phyloP scores from a whole-genome alignment of 176 grass and related monocot species.

The Zoysia pacifica region DNA sequence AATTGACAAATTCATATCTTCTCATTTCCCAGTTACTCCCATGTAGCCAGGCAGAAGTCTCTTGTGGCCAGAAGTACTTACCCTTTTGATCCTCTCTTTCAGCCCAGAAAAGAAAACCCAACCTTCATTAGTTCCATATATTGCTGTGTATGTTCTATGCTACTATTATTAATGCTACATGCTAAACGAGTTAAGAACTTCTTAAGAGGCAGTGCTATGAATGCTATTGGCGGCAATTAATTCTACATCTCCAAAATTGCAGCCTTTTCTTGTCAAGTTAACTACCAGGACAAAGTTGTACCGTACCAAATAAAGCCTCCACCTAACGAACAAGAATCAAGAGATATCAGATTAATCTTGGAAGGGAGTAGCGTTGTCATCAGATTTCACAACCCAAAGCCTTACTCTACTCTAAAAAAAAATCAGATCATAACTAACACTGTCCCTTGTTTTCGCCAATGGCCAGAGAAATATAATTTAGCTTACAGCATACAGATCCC shows the following conservation, averaged over 20 bases:
- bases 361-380: constrained; percentile 2
- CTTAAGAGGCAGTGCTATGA: too few species aligned
- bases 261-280: background rate
- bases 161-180: background rate
- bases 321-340: background rate
- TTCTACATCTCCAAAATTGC: too few species aligned
- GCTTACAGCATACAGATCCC: constrained; percentile 41
- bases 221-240: too few species aligned
- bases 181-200: background rate
- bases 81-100: background rate
- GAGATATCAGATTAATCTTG: constrained; percentile 26
- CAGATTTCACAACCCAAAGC: constrained; percentile 22
- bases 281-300: background rate
- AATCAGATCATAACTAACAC: background rate
- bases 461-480: constrained; percentile 25
- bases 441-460: constrained; percentile 2
- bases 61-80: background rate
- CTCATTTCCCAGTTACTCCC: background rate
- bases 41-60: constrained; percentile 1
- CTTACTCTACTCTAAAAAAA: background rate
- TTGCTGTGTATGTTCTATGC: background rate
- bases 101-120: background rate
- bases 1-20: background rate
- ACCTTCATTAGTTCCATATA: constrained; percentile 11
- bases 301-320: constrained; percentile 7